Evolutionary conservation across 805 yeast species (phyloP).

Genomic region (Lipomyces mesembrius): DNA sequence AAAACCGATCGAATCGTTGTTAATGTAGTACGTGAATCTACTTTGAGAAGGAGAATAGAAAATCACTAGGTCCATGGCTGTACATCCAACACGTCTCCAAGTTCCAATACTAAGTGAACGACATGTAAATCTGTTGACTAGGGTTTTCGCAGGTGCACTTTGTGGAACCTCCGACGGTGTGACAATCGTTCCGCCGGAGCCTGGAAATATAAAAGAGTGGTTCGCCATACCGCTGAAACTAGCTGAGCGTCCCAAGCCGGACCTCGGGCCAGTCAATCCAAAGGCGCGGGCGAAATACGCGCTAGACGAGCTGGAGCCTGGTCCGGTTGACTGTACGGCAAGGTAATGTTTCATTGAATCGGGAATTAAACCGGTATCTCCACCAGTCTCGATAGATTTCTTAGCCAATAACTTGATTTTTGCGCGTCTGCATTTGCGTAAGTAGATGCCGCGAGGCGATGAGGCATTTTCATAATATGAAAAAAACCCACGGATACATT

Average conservation of each 20-base stretch:
- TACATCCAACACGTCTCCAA: conserved; percentile 34
- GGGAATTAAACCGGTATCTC: conserved; percentile 32
- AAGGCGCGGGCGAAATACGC: conserved; percentile 34
- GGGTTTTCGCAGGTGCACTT: neutral
- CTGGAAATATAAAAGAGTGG: conserved; percentile 17
- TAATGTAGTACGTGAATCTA: conserved; percentile 33
- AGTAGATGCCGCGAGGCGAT: neutral
- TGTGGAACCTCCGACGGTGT: conserved; percentile 10
- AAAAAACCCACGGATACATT: neutral
- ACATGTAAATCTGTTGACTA: conserved; percentile 22
- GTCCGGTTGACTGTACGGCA: conserved; percentile 29
- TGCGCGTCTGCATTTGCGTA: conserved; percentile 26
- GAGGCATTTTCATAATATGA: neutral
- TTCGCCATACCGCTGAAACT: conserved; percentile 24
- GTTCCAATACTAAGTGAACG: conserved; percentile 33
- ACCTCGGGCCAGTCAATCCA: conserved; percentile 18
- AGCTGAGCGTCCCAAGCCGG: conserved; percentile 30
- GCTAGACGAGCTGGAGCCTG: conserved; percentile 21
- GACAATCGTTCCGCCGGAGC: conserved; percentile 18
- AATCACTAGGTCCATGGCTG: conserved; percentile 31
- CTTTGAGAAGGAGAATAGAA: conserved; percentile 25
- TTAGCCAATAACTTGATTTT: conserved; percentile 35
- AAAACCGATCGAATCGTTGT: conserved; percentile 33
- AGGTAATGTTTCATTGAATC: conserved; percentile 36
- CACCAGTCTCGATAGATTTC: conserved; percentile 36